Base-by-base conservation (phyloP, 2,329 filamentous ascomycete species). In the Aspergillus melleus region DNA sequence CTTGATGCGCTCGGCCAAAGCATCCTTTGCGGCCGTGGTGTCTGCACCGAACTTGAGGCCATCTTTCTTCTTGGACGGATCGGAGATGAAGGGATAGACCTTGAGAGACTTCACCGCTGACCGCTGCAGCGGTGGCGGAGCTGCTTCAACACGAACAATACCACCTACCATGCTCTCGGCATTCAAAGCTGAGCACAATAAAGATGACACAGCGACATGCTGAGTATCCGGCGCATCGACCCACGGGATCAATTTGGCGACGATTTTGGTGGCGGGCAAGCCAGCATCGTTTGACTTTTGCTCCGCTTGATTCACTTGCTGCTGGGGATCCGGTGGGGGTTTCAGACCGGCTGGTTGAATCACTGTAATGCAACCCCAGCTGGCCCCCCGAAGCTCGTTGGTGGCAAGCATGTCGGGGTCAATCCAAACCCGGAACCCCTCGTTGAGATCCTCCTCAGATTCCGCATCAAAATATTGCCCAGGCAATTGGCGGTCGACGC, bases 11-110 rank as follows among this genome's bases (percentile, higher is more conserved):
- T 89, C 89, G 3, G 88, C 87, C 66, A 80, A 62, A 9, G 92
- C 91, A 70, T 96, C 91, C 55, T 88, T 88, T 66, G 95, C 91
- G 6, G 90, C 85, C 67, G 91, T 91, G 0, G 91, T 90, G 67
- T 96, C 92, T 14, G 92, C 91, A 4, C 94, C 94, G 71, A 98
- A 96, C 68, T 88, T 92, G 22, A 97, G 81, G 0, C 89, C 89
- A 50, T 88, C 83, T 39, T 82, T 84, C 44, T 82, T 77, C 66
- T 86, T 88, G 3, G 81, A 78, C 22, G 78, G 76, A 52, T 80
- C 75, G 1, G 83, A 79, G 3, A 86, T 83, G 69, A 97, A 98
- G 0, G 95, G 95, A 58, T 90, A 90, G 2, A 99, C 80, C 67
- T 90, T 93, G 59, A 98, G 77, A 4, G 86, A 80, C 75, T 86